Evolutionary conservation across 1,284 basidiomycete species (phyloP).

Genomic region (Termitomyces sp.): DNA sequence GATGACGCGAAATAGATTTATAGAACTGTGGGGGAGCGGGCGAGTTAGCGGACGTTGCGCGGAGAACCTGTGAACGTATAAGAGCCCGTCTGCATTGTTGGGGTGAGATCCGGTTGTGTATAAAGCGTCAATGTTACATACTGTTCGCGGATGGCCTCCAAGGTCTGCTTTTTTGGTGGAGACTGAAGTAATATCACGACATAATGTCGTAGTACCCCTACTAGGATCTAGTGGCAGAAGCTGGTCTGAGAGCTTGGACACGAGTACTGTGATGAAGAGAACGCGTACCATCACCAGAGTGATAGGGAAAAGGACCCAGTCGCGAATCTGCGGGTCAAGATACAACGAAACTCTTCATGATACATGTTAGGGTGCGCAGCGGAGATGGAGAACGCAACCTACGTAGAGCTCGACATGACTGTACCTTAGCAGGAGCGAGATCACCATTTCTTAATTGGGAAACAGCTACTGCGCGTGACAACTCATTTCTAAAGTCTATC

Average conservation of each 20-base stretch:
- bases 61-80: slow-evolving; percentile 77
- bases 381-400: slow-evolving; percentile 19
- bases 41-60: slow-evolving; percentile 74
- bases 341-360: slow-evolving; percentile 66
- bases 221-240: slow-evolving; percentile 64
- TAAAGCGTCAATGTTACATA: slow-evolving; percentile 38
- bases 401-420: slow-evolving; percentile 41
- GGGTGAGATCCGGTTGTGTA: slow-evolving; percentile 3
- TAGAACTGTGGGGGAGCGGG: slow-evolving; percentile 76
- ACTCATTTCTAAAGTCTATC: no score
- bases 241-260: background rate
- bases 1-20: slow-evolving; percentile 67
- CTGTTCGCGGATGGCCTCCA: slow-evolving; percentile 89
- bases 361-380: background rate
- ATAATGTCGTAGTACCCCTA: slow-evolving; percentile 92
- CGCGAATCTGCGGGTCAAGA: slow-evolving; percentile 89
- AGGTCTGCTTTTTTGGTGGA: slow-evolving; percentile 76
- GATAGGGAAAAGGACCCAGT: slow-evolving; percentile 96
- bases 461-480: background rate
- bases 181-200: slow-evolving; percentile 85
- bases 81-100: slow-evolving; percentile 68
- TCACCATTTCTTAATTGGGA: slow-evolving; percentile 12
- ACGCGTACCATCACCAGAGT: slow-evolving; percentile 89
- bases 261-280: background rate
- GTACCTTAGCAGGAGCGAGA: slow-evolving; percentile 8